These are phyloP conservation scores for Podospora pseudocomata DNA, from an alignment of 495 filamentous ascomycete species.

Conservation along the genomic window DNA sequence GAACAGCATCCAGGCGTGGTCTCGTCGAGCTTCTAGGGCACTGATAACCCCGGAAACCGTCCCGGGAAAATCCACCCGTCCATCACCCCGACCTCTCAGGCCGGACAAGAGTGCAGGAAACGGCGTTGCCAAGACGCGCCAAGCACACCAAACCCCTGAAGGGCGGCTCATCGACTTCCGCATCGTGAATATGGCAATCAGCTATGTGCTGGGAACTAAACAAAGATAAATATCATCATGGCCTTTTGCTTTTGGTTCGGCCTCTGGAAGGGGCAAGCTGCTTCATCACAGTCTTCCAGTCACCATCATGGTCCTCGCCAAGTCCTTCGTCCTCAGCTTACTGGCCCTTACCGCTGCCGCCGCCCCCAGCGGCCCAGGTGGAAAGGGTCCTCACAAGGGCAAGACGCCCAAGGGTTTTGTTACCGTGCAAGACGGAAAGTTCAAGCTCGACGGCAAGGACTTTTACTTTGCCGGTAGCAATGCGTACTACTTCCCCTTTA, in stretches of 20 bases:
- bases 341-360: conserved; percentile 15
- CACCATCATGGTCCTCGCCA: conserved; percentile 8
- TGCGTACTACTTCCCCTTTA: conserved; percentile 67
- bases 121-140: conserved; percentile 16
- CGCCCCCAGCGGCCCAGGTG: conserved; percentile 8
- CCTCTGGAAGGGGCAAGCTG: background rate
- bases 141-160: conserved; percentile 2
- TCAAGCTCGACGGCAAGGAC: conserved; percentile 61
- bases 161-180: conserved; percentile 17
- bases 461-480: conserved; percentile 69
- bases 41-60: background rate
- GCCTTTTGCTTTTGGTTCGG: background rate
- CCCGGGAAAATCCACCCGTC: background rate
- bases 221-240: conserved; percentile 16
- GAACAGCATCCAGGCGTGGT: background rate
- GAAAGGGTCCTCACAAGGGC: conserved; percentile 7
- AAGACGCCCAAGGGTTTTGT: conserved; percentile 42
- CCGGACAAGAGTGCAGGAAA: background rate
- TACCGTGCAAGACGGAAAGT: conserved; percentile 51
- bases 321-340: conserved; percentile 12
- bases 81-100: background rate
- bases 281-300: conserved; percentile 1
- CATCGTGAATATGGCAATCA: background rate
- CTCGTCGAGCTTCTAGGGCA: background rate
- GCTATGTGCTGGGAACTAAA: background rate